These are phyloP conservation scores for Fusarium sp. DNA, from an alignment of 2,329 filamentous ascomycete species.

Conservation along the genomic window DNA sequence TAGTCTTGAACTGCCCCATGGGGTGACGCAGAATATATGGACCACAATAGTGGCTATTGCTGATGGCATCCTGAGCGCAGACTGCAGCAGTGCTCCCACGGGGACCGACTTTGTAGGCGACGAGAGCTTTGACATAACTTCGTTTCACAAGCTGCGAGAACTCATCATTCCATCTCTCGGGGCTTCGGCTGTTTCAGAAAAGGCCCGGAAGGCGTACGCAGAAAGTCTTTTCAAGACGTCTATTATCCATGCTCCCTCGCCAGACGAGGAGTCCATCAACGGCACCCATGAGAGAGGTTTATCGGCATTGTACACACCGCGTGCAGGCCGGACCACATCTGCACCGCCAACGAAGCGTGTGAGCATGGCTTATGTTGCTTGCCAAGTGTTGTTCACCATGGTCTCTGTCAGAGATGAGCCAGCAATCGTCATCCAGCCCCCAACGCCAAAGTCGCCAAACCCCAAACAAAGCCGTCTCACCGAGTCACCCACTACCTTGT, in stretches of 20 bases:
- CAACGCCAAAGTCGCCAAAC: conserved; percentile 54
- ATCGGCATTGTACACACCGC: conserved; percentile 65
- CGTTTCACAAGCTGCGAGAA: conserved; percentile 73
- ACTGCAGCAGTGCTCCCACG: conserved; percentile 59
- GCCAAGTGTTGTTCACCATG: conserved; percentile 80
- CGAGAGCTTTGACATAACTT: conserved; percentile 80
- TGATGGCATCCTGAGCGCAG: conserved; percentile 74
- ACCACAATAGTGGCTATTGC: conserved; percentile 69
- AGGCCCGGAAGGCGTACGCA: conserved; percentile 73
- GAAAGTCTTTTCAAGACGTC: conserved; percentile 83
- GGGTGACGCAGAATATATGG: conserved; percentile 71
- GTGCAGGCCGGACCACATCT: conserved; percentile 77
- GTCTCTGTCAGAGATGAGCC: conserved; percentile 58
- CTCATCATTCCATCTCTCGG: conserved; percentile 81
- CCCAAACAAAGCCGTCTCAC: conserved; percentile 35
- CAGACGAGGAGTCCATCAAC: conserved; percentile 64
- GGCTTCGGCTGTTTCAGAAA: conserved; percentile 69
- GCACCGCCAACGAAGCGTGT: conserved; percentile 70
- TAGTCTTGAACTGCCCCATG: conserved; percentile 56
- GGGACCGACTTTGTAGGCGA: conserved; percentile 68
- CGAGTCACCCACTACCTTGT: conserved; percentile 47
- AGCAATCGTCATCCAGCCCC: conserved; percentile 52
- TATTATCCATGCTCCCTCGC: conserved; percentile 74
- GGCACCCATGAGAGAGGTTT: conserved; percentile 62
- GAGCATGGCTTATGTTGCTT: conserved; percentile 80